Percentiles rank a stretch among this genome's conserved stretches.
These are phyloP conservation scores for Suillus placidus DNA, from an alignment of 768 basidiomycete genomes.

Conservation along the genomic window DNA sequence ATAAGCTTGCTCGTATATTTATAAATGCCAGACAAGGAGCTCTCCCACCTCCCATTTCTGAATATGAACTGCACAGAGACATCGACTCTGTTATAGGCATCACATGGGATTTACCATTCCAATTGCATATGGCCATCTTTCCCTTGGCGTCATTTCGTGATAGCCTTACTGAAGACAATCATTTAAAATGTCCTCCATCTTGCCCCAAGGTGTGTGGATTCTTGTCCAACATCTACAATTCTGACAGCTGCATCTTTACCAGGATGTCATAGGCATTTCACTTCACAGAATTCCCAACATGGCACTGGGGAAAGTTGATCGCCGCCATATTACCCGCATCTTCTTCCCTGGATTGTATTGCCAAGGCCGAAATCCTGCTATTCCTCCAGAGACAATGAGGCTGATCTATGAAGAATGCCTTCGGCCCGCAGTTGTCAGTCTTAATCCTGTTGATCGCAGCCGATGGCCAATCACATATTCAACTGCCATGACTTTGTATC, in stretches of 20 bases:
- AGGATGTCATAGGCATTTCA: not conserved
- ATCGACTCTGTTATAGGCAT: not conserved
- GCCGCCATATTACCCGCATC: not conserved
- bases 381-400: not conserved
- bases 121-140: not conserved
- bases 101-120: not conserved
- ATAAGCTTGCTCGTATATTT: not conserved
- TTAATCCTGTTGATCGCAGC: slow-evolving; percentile 10
- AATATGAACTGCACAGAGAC: not conserved
- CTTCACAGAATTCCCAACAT: slow-evolving; percentile 13
- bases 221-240: not conserved
- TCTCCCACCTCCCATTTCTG: not conserved
- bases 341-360: slow-evolving; percentile 11
- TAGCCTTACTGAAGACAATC: not conserved
- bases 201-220: not conserved
- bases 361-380: not conserved
- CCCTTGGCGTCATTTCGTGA: not conserved
- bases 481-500: not conserved
- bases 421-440: not conserved
- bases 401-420: slow-evolving; percentile 10
- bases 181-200: not conserved
- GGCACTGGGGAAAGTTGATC: slow-evolving; percentile 9
- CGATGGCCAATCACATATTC: slow-evolving; percentile 12
- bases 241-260: not conserved
- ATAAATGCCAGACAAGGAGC: not conserved